A percentile compares a stretch with the other conserved stretches of the same genome.
Evolutionary conservation across 495 filamentous ascomycete species (phyloP).

Genomic region (Amphirosellinia nigrospora): DNA sequence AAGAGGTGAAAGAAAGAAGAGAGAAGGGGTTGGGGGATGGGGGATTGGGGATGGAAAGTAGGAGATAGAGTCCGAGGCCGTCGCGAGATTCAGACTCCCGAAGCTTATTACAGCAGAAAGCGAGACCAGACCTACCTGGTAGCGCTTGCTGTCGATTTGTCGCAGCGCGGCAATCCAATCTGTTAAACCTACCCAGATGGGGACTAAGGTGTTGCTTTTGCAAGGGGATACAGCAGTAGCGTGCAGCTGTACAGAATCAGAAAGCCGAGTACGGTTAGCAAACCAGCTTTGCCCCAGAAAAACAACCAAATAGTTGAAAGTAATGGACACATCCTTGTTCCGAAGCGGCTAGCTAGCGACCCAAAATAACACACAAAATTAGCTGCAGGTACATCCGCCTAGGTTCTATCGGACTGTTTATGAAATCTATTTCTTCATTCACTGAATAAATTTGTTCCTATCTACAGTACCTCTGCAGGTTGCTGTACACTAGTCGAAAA

Average conservation of each 20-base stretch:
- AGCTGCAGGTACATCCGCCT: not conserved
- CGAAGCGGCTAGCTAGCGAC: not conserved
- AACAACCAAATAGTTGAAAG: not conserved
- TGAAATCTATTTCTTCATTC: not conserved
- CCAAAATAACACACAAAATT: not conserved
- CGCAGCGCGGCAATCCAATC: not conserved
- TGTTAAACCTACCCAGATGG: not conserved
- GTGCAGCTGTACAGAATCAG: constrained; percentile 5
- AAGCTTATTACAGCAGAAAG: constrained; percentile 12
- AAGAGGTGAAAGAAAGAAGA: constrained; percentile 8
- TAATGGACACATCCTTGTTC: not conserved
- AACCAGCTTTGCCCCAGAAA: not conserved
- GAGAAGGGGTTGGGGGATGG: not conserved
- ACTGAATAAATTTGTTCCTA: not conserved
- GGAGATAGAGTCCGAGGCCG: constrained; percentile 5
- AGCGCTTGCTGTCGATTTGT: not conserved
- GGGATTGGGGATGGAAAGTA: not conserved
- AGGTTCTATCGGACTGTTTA: not conserved
- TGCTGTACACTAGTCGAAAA: not conserved
- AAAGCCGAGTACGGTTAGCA: not conserved
- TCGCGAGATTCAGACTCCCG: constrained; percentile 7
- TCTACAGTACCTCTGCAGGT: not conserved
- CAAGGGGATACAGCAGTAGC: not conserved
- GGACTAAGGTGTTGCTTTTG: not conserved
- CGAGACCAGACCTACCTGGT: not conserved